These are phyloP conservation scores for Biscogniauxia sp. DNA, from an alignment of 2,329 filamentous ascomycete species.

Conservation along the genomic window DNA sequence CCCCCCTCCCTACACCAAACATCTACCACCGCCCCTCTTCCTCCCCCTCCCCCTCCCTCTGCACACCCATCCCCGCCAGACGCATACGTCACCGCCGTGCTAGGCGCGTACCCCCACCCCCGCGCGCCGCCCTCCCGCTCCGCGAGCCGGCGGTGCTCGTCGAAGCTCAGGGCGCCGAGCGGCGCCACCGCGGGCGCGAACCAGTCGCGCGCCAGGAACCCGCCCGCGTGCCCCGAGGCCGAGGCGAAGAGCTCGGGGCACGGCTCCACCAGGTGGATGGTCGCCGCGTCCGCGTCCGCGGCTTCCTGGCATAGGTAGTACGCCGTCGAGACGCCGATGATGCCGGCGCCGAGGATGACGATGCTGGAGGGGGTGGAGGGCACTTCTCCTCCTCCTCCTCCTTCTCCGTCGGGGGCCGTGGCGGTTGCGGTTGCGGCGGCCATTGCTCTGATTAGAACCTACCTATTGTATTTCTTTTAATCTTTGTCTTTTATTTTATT, in stretches of 20 bases:
- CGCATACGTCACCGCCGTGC: conserved; percentile 51
- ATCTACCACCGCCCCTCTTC: conserved; percentile 38
- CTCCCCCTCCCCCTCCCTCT: background rate
- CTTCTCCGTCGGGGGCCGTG: no score
- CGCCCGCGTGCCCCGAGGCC: conserved; percentile 71
- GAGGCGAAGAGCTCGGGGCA: conserved; percentile 63
- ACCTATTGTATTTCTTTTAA: no score
- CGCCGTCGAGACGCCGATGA: conserved; percentile 69
- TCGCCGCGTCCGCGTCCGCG: conserved; percentile 36
- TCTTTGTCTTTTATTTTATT: background rate
- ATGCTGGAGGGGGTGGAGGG: conserved; percentile 39
- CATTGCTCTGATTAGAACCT: no score
- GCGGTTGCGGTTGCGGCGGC: conserved; percentile 30
- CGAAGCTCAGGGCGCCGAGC: conserved; percentile 67
- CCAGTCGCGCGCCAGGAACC: conserved; percentile 74
- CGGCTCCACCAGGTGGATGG: conserved; percentile 47
- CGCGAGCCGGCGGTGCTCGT: conserved; percentile 64
- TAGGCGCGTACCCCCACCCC: conserved; percentile 51
- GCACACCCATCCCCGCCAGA: conserved; percentile 13
- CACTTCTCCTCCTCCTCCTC: no score
- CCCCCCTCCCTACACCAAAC: conserved; percentile 67
- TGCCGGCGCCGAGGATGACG: conserved; percentile 67
- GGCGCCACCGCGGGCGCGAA: conserved; percentile 55
- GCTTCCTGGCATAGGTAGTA: conserved; percentile 61
- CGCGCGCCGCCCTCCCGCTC: conserved; percentile 53